Percentiles rank a stretch among this genome's conserved stretches.
These are phyloP conservation scores for Calonectria fujianensis DNA, from an alignment of 2,329 filamentous ascomycete species.

Conservation along the genomic window DNA sequence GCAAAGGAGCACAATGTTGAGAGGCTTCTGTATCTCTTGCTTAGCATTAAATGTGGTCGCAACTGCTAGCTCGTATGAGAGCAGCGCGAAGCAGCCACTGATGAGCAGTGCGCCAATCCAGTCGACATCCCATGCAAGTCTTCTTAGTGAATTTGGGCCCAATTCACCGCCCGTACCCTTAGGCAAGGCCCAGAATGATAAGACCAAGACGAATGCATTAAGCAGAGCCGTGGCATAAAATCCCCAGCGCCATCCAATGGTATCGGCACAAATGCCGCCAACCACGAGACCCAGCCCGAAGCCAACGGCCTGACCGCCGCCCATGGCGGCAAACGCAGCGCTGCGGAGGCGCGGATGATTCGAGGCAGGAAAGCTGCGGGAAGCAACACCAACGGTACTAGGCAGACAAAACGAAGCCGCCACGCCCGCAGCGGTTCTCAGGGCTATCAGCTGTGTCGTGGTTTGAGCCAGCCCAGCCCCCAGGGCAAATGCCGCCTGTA, in stretches of 20 bases:
- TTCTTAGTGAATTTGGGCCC: too few species aligned
- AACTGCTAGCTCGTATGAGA: background rate
- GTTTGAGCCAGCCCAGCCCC: background rate
- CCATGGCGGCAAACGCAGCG: conserved; percentile 28
- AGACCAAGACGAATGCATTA: background rate
- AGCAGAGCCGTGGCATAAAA: background rate
- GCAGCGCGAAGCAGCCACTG: background rate
- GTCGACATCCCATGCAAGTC: background rate
- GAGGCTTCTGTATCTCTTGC: background rate
- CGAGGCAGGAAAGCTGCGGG: background rate
- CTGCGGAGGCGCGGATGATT: background rate
- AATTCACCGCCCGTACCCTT: background rate
- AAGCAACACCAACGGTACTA: background rate
- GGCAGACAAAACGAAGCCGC: background rate
- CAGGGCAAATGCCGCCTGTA: background rate
- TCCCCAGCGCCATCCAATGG: conserved; percentile 10
- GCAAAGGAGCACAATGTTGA: background rate
- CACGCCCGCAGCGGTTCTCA: background rate
- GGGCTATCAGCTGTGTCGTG: background rate
- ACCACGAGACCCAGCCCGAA: conserved; percentile 64
- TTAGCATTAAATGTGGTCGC: background rate
- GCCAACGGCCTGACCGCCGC: conserved; percentile 60
- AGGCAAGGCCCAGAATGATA: background rate
- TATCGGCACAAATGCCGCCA: conserved; percentile 1
- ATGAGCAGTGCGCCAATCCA: background rate